phyloP scores from a whole-genome alignment of 345 rosid species.

The Rhodomyrtus tomentosa region DNA sequence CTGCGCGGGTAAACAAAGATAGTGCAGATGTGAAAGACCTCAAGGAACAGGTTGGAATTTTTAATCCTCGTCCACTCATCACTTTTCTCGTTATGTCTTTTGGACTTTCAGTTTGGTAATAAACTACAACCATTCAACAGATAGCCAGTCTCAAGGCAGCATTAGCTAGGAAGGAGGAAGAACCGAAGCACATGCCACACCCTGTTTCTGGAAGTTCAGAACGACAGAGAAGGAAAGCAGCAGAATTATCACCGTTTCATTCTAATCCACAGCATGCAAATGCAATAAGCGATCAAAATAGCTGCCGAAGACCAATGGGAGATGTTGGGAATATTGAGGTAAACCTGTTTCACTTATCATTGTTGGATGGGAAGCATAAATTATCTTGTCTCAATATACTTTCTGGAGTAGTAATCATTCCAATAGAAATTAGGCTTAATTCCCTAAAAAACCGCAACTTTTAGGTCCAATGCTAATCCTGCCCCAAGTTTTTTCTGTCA shows the following conservation, averaged over 20 bases:
- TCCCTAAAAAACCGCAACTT: neutral
- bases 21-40: slow-evolving; percentile 75
- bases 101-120: neutral
- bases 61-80: neutral
- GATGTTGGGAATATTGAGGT: slow-evolving; percentile 79
- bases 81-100: neutral
- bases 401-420: neutral
- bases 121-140: slow-evolving; percentile 19
- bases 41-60: slow-evolving; percentile 60
- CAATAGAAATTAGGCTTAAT: neutral
- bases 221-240: slow-evolving; percentile 38
- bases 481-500: neutral
- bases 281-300: slow-evolving; percentile 18
- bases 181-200: slow-evolving; percentile 26
- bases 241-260: slow-evolving; percentile 26
- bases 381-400: neutral
- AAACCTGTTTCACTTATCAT: slow-evolving; percentile 2
- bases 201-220: slow-evolving; percentile 41
- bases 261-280: slow-evolving; percentile 26
- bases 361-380: neutral
- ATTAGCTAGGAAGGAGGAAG: slow-evolving; percentile 63
- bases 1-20: slow-evolving; percentile 83
- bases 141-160: slow-evolving; percentile 78
- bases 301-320: slow-evolving; percentile 41
- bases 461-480: neutral